phyloP scores from a whole-genome alignment of 2,329 filamentous ascomycete genomes.

The Cercospora brassicicola region DNA sequence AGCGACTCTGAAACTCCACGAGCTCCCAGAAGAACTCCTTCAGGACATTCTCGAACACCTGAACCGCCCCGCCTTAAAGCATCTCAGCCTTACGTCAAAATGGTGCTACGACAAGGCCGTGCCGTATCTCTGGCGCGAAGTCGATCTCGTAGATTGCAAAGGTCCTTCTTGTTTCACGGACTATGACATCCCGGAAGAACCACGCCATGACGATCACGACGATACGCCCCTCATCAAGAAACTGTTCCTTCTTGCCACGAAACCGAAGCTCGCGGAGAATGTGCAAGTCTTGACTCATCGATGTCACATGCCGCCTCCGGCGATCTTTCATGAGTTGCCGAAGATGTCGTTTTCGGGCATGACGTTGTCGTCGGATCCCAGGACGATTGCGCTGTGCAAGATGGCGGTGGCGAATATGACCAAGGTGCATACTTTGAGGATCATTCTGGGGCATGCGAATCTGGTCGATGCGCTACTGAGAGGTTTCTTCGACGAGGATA shows the following conservation, averaged over 20 bases:
- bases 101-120: constrained; percentile 41
- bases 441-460: constrained; percentile 48
- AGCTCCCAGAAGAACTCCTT: constrained; percentile 46
- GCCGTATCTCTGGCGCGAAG: constrained; percentile 44
- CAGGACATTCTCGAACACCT: constrained; percentile 43
- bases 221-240: constrained; percentile 49
- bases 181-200: constrained; percentile 9
- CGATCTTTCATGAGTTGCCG: constrained; percentile 48
- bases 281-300: constrained; percentile 49
- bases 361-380: constrained; percentile 44
- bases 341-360: constrained; percentile 42
- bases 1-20: constrained; percentile 3
- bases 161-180: not conserved
- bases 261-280: constrained; percentile 44
- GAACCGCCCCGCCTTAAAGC: constrained; percentile 34
- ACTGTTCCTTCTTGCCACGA: constrained; percentile 46
- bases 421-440: constrained; percentile 47
- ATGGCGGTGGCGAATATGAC: constrained; percentile 44
- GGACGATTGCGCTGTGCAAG: constrained; percentile 43
- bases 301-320: constrained; percentile 49
- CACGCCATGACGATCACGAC: constrained; percentile 35
- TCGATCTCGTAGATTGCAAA: constrained; percentile 44
- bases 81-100: constrained; percentile 39
- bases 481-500: constrained; percentile 42
- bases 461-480: constrained; percentile 44